These are phyloP conservation scores for Solanum sparsipilum DNA, from an alignment of 257 asterid species.

Conservation along the genomic window DNA sequence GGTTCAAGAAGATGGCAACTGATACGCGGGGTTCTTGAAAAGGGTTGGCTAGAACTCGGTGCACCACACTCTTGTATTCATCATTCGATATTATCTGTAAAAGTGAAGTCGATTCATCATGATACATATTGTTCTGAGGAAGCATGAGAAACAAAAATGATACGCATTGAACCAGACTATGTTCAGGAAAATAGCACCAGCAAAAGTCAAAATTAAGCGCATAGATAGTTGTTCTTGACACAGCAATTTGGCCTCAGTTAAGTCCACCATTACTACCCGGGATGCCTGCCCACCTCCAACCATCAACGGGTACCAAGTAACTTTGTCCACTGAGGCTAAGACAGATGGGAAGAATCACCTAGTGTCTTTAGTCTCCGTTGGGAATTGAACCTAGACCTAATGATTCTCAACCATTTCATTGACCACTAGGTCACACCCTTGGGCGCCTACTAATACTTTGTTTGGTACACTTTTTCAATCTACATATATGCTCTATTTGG, in stretches of 20 bases:
- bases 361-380: not conserved
- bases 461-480: not conserved
- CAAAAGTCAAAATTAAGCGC: not conserved
- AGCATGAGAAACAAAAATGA: not conserved
- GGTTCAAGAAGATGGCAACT: constrained; percentile 28
- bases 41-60: constrained; percentile 30
- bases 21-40: constrained; percentile 24
- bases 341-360: not conserved
- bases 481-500: not conserved
- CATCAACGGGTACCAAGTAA: not conserved
- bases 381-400: not conserved
- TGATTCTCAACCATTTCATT: not conserved
- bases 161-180: not conserved
- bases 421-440: not conserved
- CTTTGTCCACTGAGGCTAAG: not conserved
- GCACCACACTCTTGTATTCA: constrained; percentile 33
- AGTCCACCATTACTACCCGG: not conserved
- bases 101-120: not conserved
- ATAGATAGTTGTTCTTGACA: not conserved
- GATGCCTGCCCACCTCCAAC: not conserved
- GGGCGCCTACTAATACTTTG: not conserved
- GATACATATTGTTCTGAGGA: not conserved
- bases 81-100: constrained; percentile 40
- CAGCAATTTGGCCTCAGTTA: not conserved
- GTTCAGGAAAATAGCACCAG: not conserved